Evolutionary conservation across 805 yeast species (phyloP), one percentile per base, ranked within the genome.

Genomic region (Barnettozyma wickerhamii): DNA sequence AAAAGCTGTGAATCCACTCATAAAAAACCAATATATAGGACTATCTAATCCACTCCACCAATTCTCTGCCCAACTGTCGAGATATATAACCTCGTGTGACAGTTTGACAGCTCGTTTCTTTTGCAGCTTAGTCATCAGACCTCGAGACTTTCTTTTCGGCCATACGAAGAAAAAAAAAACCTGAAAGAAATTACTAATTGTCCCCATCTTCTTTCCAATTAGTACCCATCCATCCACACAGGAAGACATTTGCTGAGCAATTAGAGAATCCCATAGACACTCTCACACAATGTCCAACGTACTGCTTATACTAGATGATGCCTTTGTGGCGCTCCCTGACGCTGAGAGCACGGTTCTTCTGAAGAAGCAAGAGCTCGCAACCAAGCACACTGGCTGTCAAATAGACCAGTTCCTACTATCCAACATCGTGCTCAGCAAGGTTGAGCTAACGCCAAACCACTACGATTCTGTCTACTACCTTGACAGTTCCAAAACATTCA

Each of bases 371-470:
- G 52, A 46, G 26, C 40, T 56, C 10, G 10, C 18, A 2, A 19
- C 30, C 1, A 35, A 38, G 9, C 52, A 52, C 35, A 31, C 47
- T 5, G 35, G 36, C 14, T 28, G 48, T 2, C 24, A 33, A 7
- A 38, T 55, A 28, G 59, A 56, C 32, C 61, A 56, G 30, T 55
- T 37, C 33, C 38, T 56, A 15, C 42, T 56, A 5, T 55, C 60
- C 26, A 54, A 52, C 30, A 50, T 56, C n/a, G 53, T 54, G 4
- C 31, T 54, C 7, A 44, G 39, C 23, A 55, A 56, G 15, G 55
- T 49, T 10, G 30, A 43, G 26, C 29, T 56, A 5, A 32, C 41
- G 14, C 39, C 45, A 14, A 44, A 53, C 34, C 30, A 47, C 34
- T 56, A 55, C 37, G 58, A 55, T 24, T 55, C 41, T 27, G 42